phyloP scores from a whole-genome alignment of 768 basidiomycete genomes.

The Leccinellum luteum region DNA sequence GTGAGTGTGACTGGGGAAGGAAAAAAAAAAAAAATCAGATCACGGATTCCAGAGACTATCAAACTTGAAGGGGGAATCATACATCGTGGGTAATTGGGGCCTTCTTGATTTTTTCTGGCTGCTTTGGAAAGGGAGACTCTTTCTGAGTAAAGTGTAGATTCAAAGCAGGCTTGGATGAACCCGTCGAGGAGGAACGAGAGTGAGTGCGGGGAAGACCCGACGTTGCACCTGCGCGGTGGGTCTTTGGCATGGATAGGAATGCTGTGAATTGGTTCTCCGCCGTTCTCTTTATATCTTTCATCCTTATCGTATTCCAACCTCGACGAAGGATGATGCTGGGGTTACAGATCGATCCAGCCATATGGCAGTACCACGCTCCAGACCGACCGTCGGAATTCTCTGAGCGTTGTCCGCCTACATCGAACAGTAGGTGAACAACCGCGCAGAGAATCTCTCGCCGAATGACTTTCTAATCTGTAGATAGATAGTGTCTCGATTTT shows the following conservation, averaged over 20 bases:
- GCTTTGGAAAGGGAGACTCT: constrained; percentile 43
- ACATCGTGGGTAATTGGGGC: constrained; percentile 20
- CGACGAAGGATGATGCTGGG: constrained; percentile 3
- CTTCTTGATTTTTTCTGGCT: constrained; percentile 55
- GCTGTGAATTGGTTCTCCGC: constrained; percentile 32
- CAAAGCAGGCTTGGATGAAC: constrained; percentile 51
- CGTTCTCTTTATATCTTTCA: constrained; percentile 17
- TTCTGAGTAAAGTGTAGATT: constrained; percentile 72
- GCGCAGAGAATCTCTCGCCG: no score
- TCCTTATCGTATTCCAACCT: constrained; percentile 13
- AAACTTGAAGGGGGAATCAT: background rate
- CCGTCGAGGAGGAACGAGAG: constrained; percentile 57
- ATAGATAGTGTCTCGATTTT: background rate
- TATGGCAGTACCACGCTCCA: constrained; percentile 7
- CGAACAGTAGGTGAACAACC: no score
- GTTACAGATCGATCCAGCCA: background rate
- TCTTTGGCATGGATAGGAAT: constrained; percentile 42
- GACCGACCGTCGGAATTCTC: no score
- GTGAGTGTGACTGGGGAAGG: constrained; percentile 15
- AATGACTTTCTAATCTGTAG: no score
- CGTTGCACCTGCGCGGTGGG: constrained; percentile 45
- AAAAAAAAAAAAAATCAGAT: constrained; percentile 10
- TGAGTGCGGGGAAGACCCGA: constrained; percentile 55
- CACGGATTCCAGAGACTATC: constrained; percentile 10
- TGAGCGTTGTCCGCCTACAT: no score